Conservation (phyloP, 179 eudicot species). For the Nepenthes alata region DNA sequence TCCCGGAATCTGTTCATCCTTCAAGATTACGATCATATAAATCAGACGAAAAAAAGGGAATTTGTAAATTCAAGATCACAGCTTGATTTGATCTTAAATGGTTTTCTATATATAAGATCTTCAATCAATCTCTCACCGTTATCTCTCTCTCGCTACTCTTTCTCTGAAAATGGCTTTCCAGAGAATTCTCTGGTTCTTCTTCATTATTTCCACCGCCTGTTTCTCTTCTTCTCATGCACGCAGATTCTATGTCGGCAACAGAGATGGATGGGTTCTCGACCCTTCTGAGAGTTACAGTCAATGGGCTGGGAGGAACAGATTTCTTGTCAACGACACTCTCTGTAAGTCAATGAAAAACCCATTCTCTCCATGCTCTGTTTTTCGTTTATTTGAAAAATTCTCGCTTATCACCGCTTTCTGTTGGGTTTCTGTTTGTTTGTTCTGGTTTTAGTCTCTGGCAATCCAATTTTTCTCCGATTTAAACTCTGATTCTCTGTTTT, state of each 20-base stretch:
- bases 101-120: too few species aligned
- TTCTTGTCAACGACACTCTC: constrained; percentile 6
- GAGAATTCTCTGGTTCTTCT: neutral
- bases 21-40: too few species aligned
- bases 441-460: neutral
- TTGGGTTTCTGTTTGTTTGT: neutral
- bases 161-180: neutral
- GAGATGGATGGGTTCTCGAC: constrained; percentile 1
- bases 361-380: neutral
- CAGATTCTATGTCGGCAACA: constrained; percentile 1
- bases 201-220: neutral
- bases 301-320: neutral
- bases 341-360: neutral
- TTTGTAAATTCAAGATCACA: too few species aligned
- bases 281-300: neutral
- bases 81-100: too few species aligned
- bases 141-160: too few species aligned
- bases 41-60: too few species aligned
- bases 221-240: neutral
- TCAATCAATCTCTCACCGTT: too few species aligned
- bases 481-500: neutral
- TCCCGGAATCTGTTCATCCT: too few species aligned
- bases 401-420: neutral
- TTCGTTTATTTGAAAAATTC: neutral
- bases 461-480: neutral